A percentile compares a stretch with the other conserved stretches of the same genome.
Conservation (phyloP, 306 rosid genomes). For the Corylus heterophylla region DNA sequence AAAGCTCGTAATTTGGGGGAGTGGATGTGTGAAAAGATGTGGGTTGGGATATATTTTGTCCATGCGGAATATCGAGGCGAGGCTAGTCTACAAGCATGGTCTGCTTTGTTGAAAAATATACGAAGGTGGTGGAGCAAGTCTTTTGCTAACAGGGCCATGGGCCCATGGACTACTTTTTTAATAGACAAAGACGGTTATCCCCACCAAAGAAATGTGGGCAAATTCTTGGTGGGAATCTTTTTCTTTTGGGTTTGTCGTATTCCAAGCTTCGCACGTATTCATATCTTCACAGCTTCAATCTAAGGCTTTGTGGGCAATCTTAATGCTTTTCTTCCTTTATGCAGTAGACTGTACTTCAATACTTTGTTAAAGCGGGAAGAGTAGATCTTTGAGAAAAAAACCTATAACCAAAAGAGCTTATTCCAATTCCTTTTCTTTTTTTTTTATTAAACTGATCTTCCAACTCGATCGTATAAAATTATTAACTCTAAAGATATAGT, state of each 20-base stretch:
- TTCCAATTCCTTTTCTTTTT: too few species aligned
- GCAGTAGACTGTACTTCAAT: neutral
- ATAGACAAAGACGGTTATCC: neutral
- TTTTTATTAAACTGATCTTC: too few species aligned
- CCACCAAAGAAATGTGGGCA: neutral
- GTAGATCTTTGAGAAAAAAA: neutral
- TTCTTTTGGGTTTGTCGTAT: neutral
- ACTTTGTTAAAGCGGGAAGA: slow-evolving; percentile 30
- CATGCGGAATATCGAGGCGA: too few species aligned
- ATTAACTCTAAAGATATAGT: too few species aligned
- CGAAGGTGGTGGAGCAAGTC: neutral
- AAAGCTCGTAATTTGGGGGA: too few species aligned
- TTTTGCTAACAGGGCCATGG: neutral
- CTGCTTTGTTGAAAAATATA: neutral
- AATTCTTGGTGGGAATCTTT: slow-evolving; percentile 9
- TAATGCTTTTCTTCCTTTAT: neutral
- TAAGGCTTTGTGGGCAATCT: neutral
- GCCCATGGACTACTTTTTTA: neutral
- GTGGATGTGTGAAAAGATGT: too few species aligned
- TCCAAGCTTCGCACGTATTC: neutral
- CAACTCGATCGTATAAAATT: too few species aligned
- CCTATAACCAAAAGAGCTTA: too few species aligned
- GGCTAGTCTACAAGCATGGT: neutral
- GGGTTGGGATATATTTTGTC: too few species aligned
- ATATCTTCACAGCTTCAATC: neutral